Base-by-base conservation (phyloP, 202 grass and related monocot species). In the Digitaria exilis region DNA sequence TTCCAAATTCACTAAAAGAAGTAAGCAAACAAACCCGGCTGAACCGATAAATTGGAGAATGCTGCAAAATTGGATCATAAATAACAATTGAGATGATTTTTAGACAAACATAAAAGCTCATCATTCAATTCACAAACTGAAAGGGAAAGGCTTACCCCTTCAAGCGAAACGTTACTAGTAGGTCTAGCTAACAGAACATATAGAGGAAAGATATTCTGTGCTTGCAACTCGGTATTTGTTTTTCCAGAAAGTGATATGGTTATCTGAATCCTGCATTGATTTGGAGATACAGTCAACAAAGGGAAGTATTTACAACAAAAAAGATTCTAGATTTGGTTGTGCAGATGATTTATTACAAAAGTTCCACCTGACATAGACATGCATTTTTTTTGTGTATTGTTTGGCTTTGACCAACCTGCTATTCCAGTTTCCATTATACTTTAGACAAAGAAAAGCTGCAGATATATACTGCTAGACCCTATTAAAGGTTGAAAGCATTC, bases 131-230 rank as follows among this genome's bases (percentile, higher is more conserved):
- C 84, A 67, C 6, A 82, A 66, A 84, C 71, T 55, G 81, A 74
- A 75, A 64, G 56, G 65, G 19, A 10, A 64, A 80, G 31, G 51
- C 78, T 82, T 92, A 99, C 96, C 93, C 92, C 93, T 87, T 85
- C 86, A 87, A 87, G 71, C 0, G 82, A 87, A 65, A 90, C 60
- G 41, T 98, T 85, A 50, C 73, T 71, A 64, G 87, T 83, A 79
- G 93, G 91, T 86, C 83, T 90, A 86, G 90, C 93, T 85, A 99
- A 88, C 4, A 99, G 76, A 75, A 94, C 89, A 73, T 99, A 94
- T 42, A 99, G 68, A 84, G 96, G 96, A 65, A 99, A 99, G 15
- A 90, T 65, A 67, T 78, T 67, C 9, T 64, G 81, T 78, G 64
- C 83, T 80, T 85, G 89, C 69, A 72, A 72, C 26, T 72, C 45